A percentile compares a stretch with the other conserved stretches of the same genome.
Conservation (phyloP, 2,329 filamentous ascomycete genomes). For the Westerdykella sp. region DNA sequence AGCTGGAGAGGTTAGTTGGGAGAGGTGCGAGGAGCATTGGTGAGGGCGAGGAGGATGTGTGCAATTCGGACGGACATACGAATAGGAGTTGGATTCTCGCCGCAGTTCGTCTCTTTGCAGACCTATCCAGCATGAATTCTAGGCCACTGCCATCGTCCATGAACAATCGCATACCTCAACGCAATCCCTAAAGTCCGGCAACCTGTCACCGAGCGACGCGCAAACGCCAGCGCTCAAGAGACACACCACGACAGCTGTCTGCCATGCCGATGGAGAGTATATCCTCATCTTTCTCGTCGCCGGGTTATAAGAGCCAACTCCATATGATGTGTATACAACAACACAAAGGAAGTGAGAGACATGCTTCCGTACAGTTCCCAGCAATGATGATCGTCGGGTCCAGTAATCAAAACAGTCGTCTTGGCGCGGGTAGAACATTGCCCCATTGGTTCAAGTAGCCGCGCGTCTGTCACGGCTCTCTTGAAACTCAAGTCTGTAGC, state of each 20-base stretch:
- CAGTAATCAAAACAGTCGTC: too few relatives aligned
- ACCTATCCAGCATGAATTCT: constrained; percentile 47
- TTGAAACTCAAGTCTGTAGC: too few relatives aligned
- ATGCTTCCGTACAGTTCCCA: too few relatives aligned
- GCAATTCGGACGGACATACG: constrained; percentile 50
- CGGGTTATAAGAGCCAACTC: background rate
- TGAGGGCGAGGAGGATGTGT: constrained; percentile 2
- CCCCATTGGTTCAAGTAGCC: too few relatives aligned
- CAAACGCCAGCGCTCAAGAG: constrained; percentile 35
- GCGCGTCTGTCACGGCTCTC: too few relatives aligned
- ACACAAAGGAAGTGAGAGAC: too few relatives aligned
- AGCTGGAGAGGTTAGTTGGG: constrained; percentile 47
- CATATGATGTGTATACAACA: background rate
- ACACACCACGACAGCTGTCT: constrained; percentile 18
- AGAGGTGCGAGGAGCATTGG: constrained; percentile 1
- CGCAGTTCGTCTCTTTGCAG: constrained; percentile 75
- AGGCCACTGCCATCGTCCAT: constrained; percentile 11
- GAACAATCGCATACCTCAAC: constrained; percentile 57
- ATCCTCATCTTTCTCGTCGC: constrained; percentile 21
- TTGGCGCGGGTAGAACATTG: too few relatives aligned
- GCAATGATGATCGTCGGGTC: too few relatives aligned
- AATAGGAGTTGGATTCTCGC: constrained; percentile 56
- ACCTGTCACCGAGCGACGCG: constrained; percentile 75
- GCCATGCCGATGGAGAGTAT: constrained; percentile 19
- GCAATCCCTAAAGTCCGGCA: constrained; percentile 84